Evolutionary conservation across 768 basidiomycete species (phyloP), one percentile per base, ranked within the genome.

Genomic region (Scleroderma citrinum): DNA sequence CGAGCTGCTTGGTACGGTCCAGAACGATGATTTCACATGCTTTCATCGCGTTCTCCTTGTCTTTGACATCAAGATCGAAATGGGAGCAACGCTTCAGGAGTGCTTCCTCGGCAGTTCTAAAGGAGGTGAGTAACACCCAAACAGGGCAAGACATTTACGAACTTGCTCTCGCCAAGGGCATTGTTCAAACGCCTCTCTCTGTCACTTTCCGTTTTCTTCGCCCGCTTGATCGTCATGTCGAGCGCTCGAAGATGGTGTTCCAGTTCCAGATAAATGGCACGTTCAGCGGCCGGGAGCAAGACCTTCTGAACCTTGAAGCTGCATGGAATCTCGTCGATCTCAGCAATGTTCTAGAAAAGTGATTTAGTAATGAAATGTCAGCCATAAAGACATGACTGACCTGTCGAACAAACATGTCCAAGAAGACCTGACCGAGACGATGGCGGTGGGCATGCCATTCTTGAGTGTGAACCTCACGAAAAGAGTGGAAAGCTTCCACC

Each of bases 291-390:
- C 12, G 94, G 93, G 8, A 95, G 81, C 37, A 77, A 68, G 21
- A 95, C 80, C 23, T 73, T 71, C 56, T 83, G 74, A 24, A 83
- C 68, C 48, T 85, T 72, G 51, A 75, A 77, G 0, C 76, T 76
- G 69, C 83, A 90, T 2, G 87, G 87, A 49, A 97, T 97, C 68
- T 97, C 94, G 52, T 93, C 92, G 48, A 96, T 97, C 69, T 97
- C 94, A 8, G 94, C 92, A 44, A 94, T 83, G 59, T 96, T 96
- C 86, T 96, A 57, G 16, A 29, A 42, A 11, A 19, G 21, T 8
- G 23, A 53, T 29, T 53, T 16, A 57, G 49, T 45, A 57, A 58
- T 45, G 38, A 29, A 26, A 35, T 36, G 41, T 49, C 46, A 21
- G 16, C 2, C 11, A 43, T 37, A 20, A 29, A 29, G 46, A 40